phyloP scores from a whole-genome alignment of 208 protist species.

The Leishmania major region DNA sequence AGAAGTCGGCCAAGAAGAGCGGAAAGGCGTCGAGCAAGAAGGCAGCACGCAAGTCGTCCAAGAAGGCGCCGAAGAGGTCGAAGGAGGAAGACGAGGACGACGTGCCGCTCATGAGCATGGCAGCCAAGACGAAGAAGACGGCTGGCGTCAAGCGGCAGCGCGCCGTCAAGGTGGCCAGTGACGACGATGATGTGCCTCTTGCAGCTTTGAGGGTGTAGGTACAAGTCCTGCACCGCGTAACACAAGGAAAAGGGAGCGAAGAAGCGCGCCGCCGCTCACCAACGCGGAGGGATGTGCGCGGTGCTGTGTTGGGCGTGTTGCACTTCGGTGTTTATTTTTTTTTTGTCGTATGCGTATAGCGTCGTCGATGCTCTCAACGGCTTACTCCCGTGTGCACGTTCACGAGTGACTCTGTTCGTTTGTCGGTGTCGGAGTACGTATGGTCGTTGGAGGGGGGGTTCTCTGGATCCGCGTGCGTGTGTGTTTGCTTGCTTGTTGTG shows the following conservation, averaged over 20 bases:
- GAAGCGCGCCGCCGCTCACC: background rate
- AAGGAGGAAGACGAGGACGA: constrained; percentile 30
- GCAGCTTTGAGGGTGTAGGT: constrained; percentile 38
- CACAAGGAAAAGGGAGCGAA: background rate
- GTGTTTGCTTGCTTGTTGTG: background rate
- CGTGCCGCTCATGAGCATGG: constrained; percentile 25
- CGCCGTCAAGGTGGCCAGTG: constrained; percentile 36
- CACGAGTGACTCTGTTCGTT: background rate
- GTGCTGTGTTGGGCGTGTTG: background rate
- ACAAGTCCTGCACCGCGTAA: background rate
- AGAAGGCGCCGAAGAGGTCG: constrained; percentile 29
- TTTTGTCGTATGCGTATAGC: background rate
- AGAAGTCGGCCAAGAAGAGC: constrained; percentile 39
- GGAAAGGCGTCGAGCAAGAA: constrained; percentile 49
- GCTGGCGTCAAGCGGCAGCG: constrained; percentile 37
- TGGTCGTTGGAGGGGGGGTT: background rate
- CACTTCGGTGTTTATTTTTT: background rate
- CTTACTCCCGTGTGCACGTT: background rate
- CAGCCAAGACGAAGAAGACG: constrained; percentile 25
- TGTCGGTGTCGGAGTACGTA: background rate
- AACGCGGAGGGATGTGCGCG: background rate
- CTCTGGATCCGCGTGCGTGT: background rate
- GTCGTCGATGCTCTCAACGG: background rate
- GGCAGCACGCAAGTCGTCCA: constrained; percentile 32
- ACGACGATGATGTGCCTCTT: constrained; percentile 76